Evolutionary conservation across 225 moss, liverwort and hornwort species (phyloP), one percentile per base, ranked within the genome.

Genomic region (Lunularia cruciata): DNA sequence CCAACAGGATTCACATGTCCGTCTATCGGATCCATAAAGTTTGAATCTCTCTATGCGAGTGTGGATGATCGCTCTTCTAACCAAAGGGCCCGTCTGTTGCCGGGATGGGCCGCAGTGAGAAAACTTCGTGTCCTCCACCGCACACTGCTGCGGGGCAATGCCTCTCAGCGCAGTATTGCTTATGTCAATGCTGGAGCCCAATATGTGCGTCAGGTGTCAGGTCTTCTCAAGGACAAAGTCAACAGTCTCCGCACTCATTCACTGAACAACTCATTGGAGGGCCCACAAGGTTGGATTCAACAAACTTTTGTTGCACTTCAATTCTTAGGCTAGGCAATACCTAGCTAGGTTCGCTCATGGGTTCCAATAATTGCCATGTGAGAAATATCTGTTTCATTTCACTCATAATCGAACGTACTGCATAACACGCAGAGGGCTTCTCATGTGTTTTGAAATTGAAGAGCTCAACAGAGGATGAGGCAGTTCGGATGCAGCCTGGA

Each of bases 121-220:
- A 93, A 88, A 84, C 87, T 98, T 63, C 91, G 93, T 45, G 85
- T 95, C 7, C 83, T 98, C 69, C 83, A 90, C 67, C 88, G 87
- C 48, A 86, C 83, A 61, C 77, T 77, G 20, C 48, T 70, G 47
- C 85, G 81, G 7, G 80, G 76, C 56, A 82, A 75, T 72, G 63
- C 86, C 51, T 71, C 83, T 66, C 91, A 91, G 77, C 90, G 92
- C 34, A 95, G 87, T 59, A 75, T 92, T 71, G 87, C 92, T 52
- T 95, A 95, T 68, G 90, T 95, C n/a, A 90, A 87, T 83, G 95
- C 92, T 27, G 95, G 95, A 70, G 92, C 92, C 19, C 90, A 92
- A 35, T 95, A 95, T 39, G 80, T 95, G 66, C 92, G 92, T 18
- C 92, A 96, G 57, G 90, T 96, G 68, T 96, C 96, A 13, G 92